Evolutionary conservation across 2,329 filamentous ascomycete species (phyloP).

Genomic region (Fonsecaea multimorphosa): DNA sequence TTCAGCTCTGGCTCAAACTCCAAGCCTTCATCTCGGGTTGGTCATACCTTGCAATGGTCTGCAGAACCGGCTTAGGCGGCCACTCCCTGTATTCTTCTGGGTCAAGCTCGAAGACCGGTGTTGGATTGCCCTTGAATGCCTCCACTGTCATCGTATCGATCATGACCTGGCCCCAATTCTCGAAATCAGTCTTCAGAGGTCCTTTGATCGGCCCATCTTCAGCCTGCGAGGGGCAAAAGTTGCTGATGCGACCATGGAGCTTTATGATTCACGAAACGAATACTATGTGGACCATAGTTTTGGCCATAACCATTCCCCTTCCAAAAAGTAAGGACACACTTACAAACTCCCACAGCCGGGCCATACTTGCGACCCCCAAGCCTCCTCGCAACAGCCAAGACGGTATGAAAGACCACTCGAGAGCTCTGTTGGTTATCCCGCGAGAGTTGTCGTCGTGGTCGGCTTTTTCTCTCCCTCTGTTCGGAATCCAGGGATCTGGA

Average conservation of each 20-base stretch:
- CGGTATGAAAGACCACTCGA: not conserved
- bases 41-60: slow-evolving; percentile 14
- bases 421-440: too few species aligned
- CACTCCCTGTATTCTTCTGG: not conserved
- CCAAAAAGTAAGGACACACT: not conserved
- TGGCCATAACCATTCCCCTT: not conserved
- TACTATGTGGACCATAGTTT: not conserved
- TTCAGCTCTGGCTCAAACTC: not conserved
- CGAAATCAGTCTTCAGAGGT: not conserved
- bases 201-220: too few species aligned
- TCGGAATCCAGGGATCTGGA: not conserved
- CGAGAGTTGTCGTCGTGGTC: too few species aligned
- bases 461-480: not conserved
- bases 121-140: slow-evolving; percentile 20
- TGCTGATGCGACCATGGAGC: not conserved
- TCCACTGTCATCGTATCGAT: slow-evolving; percentile 19
- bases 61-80: not conserved
- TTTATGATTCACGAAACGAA: not conserved
- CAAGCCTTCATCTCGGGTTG: not conserved
- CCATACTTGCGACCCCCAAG: not conserved
- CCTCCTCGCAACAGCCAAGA: not conserved
- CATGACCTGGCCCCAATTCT: not conserved
- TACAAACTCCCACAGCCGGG: not conserved
- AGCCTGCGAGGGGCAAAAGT: too few species aligned
- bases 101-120: slow-evolving; percentile 19